Base-by-base conservation (phyloP, 2,329 filamentous ascomycete genomes). In the Neofusicoccum ribis region DNA sequence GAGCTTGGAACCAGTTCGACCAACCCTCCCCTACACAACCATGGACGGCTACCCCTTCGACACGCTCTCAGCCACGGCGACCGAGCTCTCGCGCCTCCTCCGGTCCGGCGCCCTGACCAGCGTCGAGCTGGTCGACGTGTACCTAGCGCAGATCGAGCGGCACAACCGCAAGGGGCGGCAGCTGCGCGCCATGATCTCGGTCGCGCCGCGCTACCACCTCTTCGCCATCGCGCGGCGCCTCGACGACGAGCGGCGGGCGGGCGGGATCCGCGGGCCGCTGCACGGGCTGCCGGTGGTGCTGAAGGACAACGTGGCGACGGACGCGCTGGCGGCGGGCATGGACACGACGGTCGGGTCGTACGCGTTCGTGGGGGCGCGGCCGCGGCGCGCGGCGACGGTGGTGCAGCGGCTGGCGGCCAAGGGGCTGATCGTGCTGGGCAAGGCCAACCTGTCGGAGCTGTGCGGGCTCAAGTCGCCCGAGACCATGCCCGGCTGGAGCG, bases 281-380 rank as follows among this genome's bases (percentile, higher is more conserved):
- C 79, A 81, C 68, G 79, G 79, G 5, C 79, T 80, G 56, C 78
- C 79, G 0, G 74, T 81, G 51, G 72, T 81, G 1, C 46, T 80
- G 12, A 80, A 82, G 67, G 79, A 81, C 63, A 76, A 78, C 52
- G 77, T 80, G 43, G 75, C 78, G 69, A 79, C 78, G 4, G 72
- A 76, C 56, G 68, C 69, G 6, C 72, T 70, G 20, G 11, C 44
- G 17, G 65, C 78, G 39, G 78, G 77, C 1, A 76, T 81, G 76
- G 74, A 76, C 39, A 80, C 79, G 3, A 80, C 78, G 23, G 78
- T 76, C 20, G 79, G 79, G 70, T 75, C 75, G 14, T 74, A 75
- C 66, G 77, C 75, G 20, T 78, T 81, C 58, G 73, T 74, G 1
- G 76, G 74, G 31, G 74, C 77, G 46, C 72, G 68, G 66, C 73